Evolutionary conservation across 257 asterid genomes (phyloP), one percentile per base, ranked within the genome.

Genomic region (Solanum chilense): DNA sequence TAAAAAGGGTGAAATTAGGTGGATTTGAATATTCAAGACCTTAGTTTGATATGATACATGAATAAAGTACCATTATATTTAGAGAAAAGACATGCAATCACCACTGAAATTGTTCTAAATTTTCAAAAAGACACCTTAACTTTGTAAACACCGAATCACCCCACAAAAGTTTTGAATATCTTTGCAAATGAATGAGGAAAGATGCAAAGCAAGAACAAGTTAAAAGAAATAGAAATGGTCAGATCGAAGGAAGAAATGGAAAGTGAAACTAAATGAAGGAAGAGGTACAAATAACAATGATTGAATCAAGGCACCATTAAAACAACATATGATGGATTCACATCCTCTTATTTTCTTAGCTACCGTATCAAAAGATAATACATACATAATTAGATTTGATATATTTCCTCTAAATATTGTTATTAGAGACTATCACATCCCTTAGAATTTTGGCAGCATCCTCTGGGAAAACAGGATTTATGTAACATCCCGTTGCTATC

Each of bases 391-490:
- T 6, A 82, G 35, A 31, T 31, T 41, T 27, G 5, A 41, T 52
- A 68, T 20, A 68, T 85, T 68, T 45, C 87, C 60, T 12, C 64
- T 25, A 78, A 15, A 29, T 27, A 47, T 11, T 29, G 68, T 80
- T 29, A 29, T 47, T 16, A 6, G 66, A 52, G 27, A 80, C 29
- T 49, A 27, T 47, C 66, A 80, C 98, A 85, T 93, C 96, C 89
- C 94, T 93, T 91, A 97, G 87, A 64, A 97, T 91, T 90, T 93
- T 92, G 1, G 98, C 98, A 33, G 99, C 99, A 89, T 95, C 99
- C 92, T 97, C 99, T 2, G 99, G 98, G 84, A 96, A 92, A 91
- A 97, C 95, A 8, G 99, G 99, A 89, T 97, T 97, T 84, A 97
- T 94, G 88, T 89, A 90, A 90, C 99, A 97, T 6, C 99, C 99